Evolutionary conservation across 2,329 filamentous ascomycete genomes (phyloP), one percentile per base, ranked within the genome.

Genomic region (Fusarium oligoseptatum): DNA sequence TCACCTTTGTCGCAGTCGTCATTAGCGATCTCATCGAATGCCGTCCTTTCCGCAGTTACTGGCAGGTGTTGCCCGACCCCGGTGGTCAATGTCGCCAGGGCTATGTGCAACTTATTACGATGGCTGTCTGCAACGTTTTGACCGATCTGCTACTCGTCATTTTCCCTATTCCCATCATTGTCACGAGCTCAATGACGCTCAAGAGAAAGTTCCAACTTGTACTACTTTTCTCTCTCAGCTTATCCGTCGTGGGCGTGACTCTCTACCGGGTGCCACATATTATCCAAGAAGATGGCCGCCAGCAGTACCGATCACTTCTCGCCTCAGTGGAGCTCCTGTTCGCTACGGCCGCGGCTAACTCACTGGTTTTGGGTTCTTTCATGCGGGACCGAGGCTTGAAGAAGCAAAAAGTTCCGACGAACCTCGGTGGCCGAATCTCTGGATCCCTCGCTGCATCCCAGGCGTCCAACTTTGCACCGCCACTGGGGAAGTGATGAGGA

Each of bases 401-500:
- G 87, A 98, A 97, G 83, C 88, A 89, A 66, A 66, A 97, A 95
- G 80, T 98, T 94, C 84, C 92, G 92, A 64, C 88, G 90, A 71
- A 87, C 87, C 17, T 91, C 92, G 2, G 84, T 89, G 5, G 88
- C 88, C 50, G 90, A 91, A 45, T 95, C 93, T 1, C 84, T 93
- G 43, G 92, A 91, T 60, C 86, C 81, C 15, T 70, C 78, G 14
- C 79, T 78, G 64, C 77, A 78, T 48, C 78, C 83, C 20, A 85
- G 82, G 71, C 85, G 87, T 72, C 88, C 85, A 73, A 87, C 88
- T 12, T 71, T 92, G 52, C 84, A 92, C 69, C 89, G 90, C 60
- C 90, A 94, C 66, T 96, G 94, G 92, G 95, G 94, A 50, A 98
- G 95, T 76, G 96, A 98, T 77, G 95, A 97, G 79, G 95, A 98